phyloP scores from a whole-genome alignment of 805 yeast genomes.

The Candida boleticola region DNA sequence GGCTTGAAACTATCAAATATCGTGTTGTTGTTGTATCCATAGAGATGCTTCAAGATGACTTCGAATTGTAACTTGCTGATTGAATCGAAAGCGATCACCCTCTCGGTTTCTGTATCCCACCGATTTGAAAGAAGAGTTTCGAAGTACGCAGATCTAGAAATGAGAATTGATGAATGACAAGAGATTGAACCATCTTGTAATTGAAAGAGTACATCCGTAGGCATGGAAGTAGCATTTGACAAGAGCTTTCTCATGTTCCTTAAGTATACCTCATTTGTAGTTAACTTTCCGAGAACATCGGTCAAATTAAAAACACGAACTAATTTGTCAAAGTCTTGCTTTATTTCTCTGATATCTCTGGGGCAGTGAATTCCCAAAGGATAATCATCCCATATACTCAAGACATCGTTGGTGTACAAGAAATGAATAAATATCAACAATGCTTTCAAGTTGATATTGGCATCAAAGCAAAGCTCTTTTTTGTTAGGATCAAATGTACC shows the following conservation, averaged over 20 bases:
- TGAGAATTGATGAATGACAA: slow-evolving; percentile 54
- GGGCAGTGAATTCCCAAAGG: slow-evolving; percentile 26
- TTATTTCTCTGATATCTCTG: slow-evolving; percentile 23
- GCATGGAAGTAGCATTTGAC: slow-evolving; percentile 10
- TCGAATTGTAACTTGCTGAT: slow-evolving; percentile 43
- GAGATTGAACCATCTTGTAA: slow-evolving; percentile 46
- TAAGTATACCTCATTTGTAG: slow-evolving; percentile 16
- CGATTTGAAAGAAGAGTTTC: slow-evolving; percentile 52
- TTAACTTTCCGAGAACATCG: slow-evolving; percentile 24
- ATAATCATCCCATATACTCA: slow-evolving; percentile 47
- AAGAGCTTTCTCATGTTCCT: slow-evolving; percentile 14
- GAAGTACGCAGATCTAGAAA: slow-evolving; percentile 60
- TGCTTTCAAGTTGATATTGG: slow-evolving; percentile 31
- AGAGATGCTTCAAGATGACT: slow-evolving; percentile 52
- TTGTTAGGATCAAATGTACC: slow-evolving; percentile 19
- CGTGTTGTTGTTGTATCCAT: slow-evolving; percentile 48
- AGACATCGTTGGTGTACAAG: slow-evolving; percentile 46
- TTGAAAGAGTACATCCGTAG: slow-evolving; percentile 44
- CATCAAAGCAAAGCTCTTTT: slow-evolving; percentile 17
- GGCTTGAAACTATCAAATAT: slow-evolving; percentile 32
- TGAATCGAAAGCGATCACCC: slow-evolving; percentile 41
- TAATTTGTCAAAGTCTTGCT: slow-evolving; percentile 24
- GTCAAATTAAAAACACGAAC: slow-evolving; percentile 19
- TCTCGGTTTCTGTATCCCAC: slow-evolving; percentile 42
- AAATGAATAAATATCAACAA: slow-evolving; percentile 42